Evolutionary conservation across 1,284 basidiomycete genomes (phyloP), one percentile per base, ranked within the genome.

Genomic region (Microbotryum silenes-acaulis): DNA sequence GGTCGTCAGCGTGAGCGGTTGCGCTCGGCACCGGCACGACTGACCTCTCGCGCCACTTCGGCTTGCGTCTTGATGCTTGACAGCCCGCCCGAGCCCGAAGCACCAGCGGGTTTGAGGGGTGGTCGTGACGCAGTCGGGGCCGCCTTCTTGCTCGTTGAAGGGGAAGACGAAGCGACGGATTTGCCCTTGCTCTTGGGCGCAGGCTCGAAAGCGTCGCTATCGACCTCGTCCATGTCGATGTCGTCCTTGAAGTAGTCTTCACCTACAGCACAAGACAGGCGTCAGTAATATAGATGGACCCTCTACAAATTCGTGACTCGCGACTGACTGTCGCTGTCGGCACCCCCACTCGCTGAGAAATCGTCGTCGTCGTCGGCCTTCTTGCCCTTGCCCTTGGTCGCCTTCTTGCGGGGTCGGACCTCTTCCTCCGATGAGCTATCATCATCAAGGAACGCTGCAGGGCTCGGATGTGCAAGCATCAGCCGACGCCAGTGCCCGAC

Each of bases 231-330:
- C 46, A 60, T 56, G 47, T 67, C 61, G 47, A 60, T 56, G 47
- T 62, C 66, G 54, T 71, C 70, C 49, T 70, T 64, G 45, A 63
- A 65, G 55, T 68, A 60, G 58, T 66, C 67, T 12, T 68, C 67
- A 20, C 67, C 64, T 63, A 61, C n/a, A 33, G 48, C 21, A 45
- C 25, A 4, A 20, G 3, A 10, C 44, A 4, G 27, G 20, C 27
- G 14, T 12, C n/a, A 8, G n/a, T 21, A 25, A 7, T 42, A 50
- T n/a, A 21, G 2, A 51, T 51, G 18, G 25, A 54, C 58, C 57
- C 7, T 18, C 10, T 25, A 25, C 14, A 10, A 7, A 5, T 29
- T 29, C 23, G 29, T 16, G 49, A 14, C 29, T 50, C 16, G 20
- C 6, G 23, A 25, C 49, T 23, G 49, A 29, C 23, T 50, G 23